Percentiles rank a stretch among this genome's conserved stretches.
Conservation (phyloP, 73 alveolate genomes). For the Stentor coeruleus region DNA sequence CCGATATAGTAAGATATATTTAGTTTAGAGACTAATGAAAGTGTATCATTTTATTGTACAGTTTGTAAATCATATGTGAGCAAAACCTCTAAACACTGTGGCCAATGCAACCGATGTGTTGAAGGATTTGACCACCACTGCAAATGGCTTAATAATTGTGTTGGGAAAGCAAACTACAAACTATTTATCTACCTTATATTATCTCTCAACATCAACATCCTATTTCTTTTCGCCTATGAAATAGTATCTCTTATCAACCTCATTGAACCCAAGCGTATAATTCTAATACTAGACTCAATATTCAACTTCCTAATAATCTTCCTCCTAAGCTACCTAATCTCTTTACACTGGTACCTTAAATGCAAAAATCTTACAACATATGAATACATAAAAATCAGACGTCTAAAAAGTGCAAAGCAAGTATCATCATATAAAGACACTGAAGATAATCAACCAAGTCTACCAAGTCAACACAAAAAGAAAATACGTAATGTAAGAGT, state of each 20-base stretch:
- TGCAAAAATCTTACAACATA: slow-evolving; percentile 14
- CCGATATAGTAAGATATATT: slow-evolving; percentile 7
- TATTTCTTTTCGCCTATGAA: background rate
- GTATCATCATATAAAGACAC: too few species aligned
- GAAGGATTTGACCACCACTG: slow-evolving; percentile 31
- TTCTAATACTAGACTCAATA: background rate
- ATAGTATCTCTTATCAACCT: background rate
- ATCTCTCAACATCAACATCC: background rate
- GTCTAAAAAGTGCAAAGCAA: background rate
- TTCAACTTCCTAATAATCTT: background rate
- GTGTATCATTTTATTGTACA: slow-evolving; percentile 2
- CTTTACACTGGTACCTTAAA: background rate
- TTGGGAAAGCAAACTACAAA: slow-evolving; percentile 14
- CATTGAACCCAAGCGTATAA: background rate
- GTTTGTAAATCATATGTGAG: slow-evolving; percentile 17
- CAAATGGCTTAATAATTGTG: slow-evolving; percentile 25
- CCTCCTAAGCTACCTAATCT: background rate
- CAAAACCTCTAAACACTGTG: slow-evolving; percentile 24
- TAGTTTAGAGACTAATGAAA: background rate
- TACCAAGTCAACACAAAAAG: too few species aligned
- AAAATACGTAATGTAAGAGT: too few species aligned
- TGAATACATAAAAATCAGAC: slow-evolving; percentile 5
- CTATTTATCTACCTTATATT: background rate
- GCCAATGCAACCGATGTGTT: slow-evolving; percentile 20
- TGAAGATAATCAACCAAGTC: too few species aligned